Conservation (phyloP, 177 flowering plant genomes). For the Telopea speciosissima region DNA sequence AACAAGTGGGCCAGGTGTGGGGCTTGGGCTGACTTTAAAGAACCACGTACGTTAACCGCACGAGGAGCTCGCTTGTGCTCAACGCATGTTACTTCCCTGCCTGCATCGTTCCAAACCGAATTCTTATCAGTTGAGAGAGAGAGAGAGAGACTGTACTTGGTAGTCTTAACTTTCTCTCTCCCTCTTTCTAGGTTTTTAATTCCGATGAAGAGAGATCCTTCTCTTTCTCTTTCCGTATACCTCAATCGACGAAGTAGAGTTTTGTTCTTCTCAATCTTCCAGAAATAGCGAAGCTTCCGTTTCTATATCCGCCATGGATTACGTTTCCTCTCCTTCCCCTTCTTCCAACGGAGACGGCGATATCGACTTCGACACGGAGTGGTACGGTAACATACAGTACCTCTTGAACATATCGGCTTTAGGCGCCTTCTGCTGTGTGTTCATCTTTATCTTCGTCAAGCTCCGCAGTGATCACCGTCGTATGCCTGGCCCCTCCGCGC, state of each 20-base stretch:
- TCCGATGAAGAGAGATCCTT: neutral
- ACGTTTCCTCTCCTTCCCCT: slow-evolving; percentile 28
- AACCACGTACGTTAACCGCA: no score
- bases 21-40: no score
- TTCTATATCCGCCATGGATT: slow-evolving; percentile 8
- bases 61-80: no score
- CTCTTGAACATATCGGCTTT: slow-evolving; percentile 82
- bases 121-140: no score
- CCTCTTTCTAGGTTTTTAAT: neutral
- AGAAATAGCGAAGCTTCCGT: slow-evolving; percentile 5
- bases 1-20: no score
- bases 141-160: no score
- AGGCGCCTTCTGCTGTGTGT: slow-evolving; percentile 65
- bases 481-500: slow-evolving; percentile 75
- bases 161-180: no score
- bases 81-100: no score
- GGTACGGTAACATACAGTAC: slow-evolving; percentile 97
- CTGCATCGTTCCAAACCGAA: no score
- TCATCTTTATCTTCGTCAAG: slow-evolving; percentile 80
- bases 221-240: neutral
- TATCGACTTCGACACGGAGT: slow-evolving; percentile 28
- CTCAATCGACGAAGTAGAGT: neutral
- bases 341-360: slow-evolving; percentile 18
- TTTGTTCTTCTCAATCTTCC: neutral
- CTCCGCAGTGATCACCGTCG: slow-evolving; percentile 94